phyloP scores from a whole-genome alignment of 805 yeast genomes.

The Saccharomycopsis vini region DNA sequence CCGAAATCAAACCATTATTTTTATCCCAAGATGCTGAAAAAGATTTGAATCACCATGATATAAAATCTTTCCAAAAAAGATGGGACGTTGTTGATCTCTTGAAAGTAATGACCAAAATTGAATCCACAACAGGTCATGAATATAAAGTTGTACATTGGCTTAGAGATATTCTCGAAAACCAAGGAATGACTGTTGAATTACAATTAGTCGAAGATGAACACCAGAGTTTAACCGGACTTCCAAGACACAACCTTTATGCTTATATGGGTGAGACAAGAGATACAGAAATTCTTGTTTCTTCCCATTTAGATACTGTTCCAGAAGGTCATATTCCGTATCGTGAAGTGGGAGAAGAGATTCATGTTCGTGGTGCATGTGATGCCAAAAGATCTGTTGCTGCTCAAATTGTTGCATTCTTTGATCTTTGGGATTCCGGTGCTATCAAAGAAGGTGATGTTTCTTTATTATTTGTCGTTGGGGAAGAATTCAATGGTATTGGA shows the following conservation, averaged over 20 bases:
- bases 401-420: constrained; percentile 45
- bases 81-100: constrained; percentile 6
- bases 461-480: constrained; percentile 59
- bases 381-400: constrained; percentile 64
- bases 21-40: no score
- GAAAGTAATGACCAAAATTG: constrained; percentile 3
- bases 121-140: constrained; percentile 4
- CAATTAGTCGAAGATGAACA: constrained; percentile 6
- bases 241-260: constrained; percentile 10
- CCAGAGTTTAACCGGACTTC: constrained; percentile 3
- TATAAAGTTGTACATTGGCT: constrained; percentile 3
- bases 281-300: constrained; percentile 26
- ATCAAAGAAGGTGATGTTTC: constrained; percentile 40
- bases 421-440: constrained; percentile 32
- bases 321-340: constrained; percentile 40
- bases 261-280: constrained; percentile 23
- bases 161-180: constrained; percentile 1
- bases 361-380: constrained; percentile 62
- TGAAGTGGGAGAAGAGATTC: constrained; percentile 28
- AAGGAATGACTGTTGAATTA: constrained; percentile 10
- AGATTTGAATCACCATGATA: no score
- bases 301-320: constrained; percentile 51
- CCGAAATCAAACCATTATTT: no score
- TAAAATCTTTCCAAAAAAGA: no score
- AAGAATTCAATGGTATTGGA: constrained; percentile 59